Base-by-base conservation (phyloP, 2,329 filamentous ascomycete genomes). In the Talaromyces albobiverticillius region DNA sequence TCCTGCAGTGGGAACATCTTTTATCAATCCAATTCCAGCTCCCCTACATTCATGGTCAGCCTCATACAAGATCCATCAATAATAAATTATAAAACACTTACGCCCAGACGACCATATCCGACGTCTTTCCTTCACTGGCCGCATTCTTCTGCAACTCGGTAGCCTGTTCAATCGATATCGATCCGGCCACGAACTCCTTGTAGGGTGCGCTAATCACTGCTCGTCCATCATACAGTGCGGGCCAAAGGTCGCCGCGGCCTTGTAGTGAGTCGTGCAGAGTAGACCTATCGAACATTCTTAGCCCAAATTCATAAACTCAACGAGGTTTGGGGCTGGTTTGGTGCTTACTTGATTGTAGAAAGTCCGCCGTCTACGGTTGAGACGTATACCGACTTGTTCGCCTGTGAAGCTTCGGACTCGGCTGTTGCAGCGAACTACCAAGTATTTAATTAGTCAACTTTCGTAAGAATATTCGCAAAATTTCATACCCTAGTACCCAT, bases 341-440 rank as follows among this genome's bases (percentile, higher is more conserved):
- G 10, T 13, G 22, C 25, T 46, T 46, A 79, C 74, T 81, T 81
- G 53, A 77, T 62, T 0, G 78, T 81, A 3, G 72, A 68, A 13
- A 66, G 54, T 4, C 71, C 78, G 2, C 78, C 78, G 56, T 81
- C 78, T 3, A 55, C 62, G 13, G 75, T 67, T 31, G 70, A 61
- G 16, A 79, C 60, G 26, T 80, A 62, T 13, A 71, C 57, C 46
- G 76, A 63, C 60, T 77, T 78, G 32, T 70, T 67, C 43, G 63
- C 65, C 3, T 74, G 69, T 2, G 76, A 68, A 1, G 74, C 72
- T n/a, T 60, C 60, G 11, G 76, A 76, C 61, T 81, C 78, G 3
- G 65, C 49, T 11, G 76, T 67, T 13, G 75, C 68, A 41, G 76
- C 67, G 54, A 80, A 81, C 75, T 64, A 23, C 75, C 46, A 11